Percentiles rank a stretch among this genome's conserved stretches.
Evolutionary conservation across 345 rosid species (phyloP).

Genomic region (Heritiera littoralis): DNA sequence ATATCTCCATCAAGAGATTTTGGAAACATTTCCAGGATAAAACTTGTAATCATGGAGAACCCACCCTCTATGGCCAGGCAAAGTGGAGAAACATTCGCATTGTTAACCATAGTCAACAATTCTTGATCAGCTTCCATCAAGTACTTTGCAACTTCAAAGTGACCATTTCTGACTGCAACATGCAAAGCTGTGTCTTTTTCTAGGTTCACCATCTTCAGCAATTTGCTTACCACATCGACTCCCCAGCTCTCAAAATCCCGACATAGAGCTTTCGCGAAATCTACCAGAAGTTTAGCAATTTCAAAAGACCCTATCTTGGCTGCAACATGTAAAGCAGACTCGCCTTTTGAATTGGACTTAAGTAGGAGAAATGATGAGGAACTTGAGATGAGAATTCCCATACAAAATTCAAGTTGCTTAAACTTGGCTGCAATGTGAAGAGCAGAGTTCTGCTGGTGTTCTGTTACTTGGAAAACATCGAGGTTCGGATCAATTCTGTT

Average conservation of each 20-base stretch:
- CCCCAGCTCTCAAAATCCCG: neutral
- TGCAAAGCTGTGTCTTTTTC: conserved; percentile 26
- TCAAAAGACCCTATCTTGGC: neutral
- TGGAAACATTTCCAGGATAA: conserved; percentile 13
- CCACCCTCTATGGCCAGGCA: conserved; percentile 27
- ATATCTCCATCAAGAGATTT: conserved; percentile 7
- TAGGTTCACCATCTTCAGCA: conserved; percentile 19
- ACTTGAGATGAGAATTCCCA: neutral
- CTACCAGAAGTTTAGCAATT: neutral
- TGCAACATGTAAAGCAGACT: conserved; percentile 3
- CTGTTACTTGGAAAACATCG: neutral
- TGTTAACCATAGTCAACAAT: neutral
- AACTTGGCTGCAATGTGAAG: conserved; percentile 5
- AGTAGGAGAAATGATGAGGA: neutral
- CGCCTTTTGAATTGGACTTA: neutral
- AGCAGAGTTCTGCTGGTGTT: neutral
- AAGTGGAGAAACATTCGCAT: conserved; percentile 17
- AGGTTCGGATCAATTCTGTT: neutral
- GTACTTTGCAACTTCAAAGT: conserved; percentile 13
- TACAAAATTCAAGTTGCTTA: neutral
- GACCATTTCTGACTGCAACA: conserved; percentile 24
- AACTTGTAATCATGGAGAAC: conserved; percentile 2
- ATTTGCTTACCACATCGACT: neutral
- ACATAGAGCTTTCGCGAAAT: neutral
- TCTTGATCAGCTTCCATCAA: conserved; percentile 18